These are phyloP conservation scores for Polysphondylium violaceum DNA, from an alignment of 78 protist species.

Conservation along the genomic window DNA sequence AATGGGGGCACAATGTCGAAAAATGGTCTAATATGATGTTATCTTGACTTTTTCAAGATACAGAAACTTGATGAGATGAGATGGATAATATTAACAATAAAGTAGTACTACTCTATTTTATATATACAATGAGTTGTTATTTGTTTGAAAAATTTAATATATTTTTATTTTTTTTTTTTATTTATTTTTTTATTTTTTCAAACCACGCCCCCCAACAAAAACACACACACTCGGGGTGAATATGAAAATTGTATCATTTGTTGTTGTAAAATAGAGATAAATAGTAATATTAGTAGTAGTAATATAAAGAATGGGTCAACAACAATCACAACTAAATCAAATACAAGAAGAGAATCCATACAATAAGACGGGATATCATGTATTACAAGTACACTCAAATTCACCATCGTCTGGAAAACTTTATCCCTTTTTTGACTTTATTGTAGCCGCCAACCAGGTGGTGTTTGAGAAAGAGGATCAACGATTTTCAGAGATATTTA, in stretches of 20 bases:
- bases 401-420: slow-evolving; percentile 88
- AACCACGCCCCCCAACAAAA: not conserved
- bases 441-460: slow-evolving; percentile 82
- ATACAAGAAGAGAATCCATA: slow-evolving; percentile 15
- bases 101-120: too few species aligned
- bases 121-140: too few species aligned
- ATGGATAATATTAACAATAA: too few species aligned
- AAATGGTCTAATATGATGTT: too few species aligned
- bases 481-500: slow-evolving; percentile 65
- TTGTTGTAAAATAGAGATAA: too few species aligned
- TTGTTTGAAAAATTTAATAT: too few species aligned
- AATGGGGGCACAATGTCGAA: too few species aligned
- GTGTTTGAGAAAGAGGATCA: slow-evolving; percentile 83
- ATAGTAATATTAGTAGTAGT: not conserved
- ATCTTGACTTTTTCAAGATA: too few species aligned
- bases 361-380: slow-evolving; percentile 71
- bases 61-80: too few species aligned
- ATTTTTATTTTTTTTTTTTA: not conserved
- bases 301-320: slow-evolving; percentile 7
- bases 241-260: too few species aligned
- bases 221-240: not conserved
- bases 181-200: not conserved
- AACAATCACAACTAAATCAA: slow-evolving; percentile 29
- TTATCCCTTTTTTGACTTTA: slow-evolving; percentile 87
- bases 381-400: slow-evolving; percentile 58